Base-by-base conservation (phyloP, 257 asterid genomes). In the Craterostigma plantagineum region DNA sequence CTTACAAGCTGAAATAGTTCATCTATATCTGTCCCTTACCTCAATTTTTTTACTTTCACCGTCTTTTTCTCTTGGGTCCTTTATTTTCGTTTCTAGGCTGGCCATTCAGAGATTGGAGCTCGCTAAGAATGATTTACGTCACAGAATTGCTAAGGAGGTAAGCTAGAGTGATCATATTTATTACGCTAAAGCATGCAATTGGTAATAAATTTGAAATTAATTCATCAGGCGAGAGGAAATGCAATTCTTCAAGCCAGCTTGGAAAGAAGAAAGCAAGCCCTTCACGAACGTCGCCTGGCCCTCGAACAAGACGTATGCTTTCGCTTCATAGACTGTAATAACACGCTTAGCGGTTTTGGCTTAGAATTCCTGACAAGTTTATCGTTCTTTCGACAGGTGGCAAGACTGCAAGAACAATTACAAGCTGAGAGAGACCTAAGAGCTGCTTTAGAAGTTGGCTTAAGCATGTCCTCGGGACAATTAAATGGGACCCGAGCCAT, bases 401-500 rank as follows among this genome's bases (percentile, higher is more conserved):
- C 92, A 42, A 81, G 92, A 67, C 68, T 87, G 65, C 94, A 81
- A 74, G 97, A 86, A 61, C 97, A 87, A 71, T 69, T 86, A 62
- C 97, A 81, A 72, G 95, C 92, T 18, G 97, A 87, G 67, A 81
- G 93, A 67, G 97, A 87, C 57, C 60, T 87, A 51, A 72, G 93
- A 60, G 92, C 95, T 60, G 97, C 95, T 42, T 56, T 81, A 45
- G 97, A 86, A 70, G 92, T 76, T 54, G 97, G 93, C 16, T 56
- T 87, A 73, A 87, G 97, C 76, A 78, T 87, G 92, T 76, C 97
- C 23, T 67, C 97, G 48, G 93, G 82, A 27, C 91, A 78, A 60
- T 55, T 76, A 49, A 64, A 85, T 40, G 77, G 80, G 65, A 65
- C 94, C 56, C 79, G 79, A 18, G 68, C 70, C 65, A 79, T 87